Evolutionary conservation across 2,329 filamentous ascomycete species (phyloP).

Genomic region (Fusarium sp.): DNA sequence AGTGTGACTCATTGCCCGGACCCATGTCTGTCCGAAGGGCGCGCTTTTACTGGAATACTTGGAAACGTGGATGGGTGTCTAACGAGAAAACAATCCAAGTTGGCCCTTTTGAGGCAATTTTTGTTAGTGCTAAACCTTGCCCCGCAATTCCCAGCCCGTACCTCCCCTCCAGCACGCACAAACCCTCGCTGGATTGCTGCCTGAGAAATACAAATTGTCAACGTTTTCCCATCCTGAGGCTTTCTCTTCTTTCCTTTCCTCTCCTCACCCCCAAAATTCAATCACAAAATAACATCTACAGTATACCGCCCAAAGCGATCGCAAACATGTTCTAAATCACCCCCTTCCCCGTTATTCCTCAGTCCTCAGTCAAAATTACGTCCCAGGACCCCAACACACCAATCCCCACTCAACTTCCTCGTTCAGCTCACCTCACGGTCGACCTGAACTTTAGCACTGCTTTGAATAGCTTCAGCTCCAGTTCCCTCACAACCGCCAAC

Average conservation of each 20-base stretch:
- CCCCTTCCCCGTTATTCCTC: constrained; percentile 55
- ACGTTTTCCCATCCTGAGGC: constrained; percentile 46
- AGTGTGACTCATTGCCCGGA: constrained; percentile 55
- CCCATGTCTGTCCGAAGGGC: constrained; percentile 49
- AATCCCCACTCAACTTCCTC: constrained; percentile 62
- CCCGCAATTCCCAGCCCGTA: constrained; percentile 44
- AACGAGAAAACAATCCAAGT: constrained; percentile 21
- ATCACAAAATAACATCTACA: constrained; percentile 49
- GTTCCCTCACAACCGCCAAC: constrained; percentile 69
- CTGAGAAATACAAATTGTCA: constrained; percentile 62
- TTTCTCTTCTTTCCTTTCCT: constrained; percentile 52
- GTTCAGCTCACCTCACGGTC: constrained; percentile 69
- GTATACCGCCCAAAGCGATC: constrained; percentile 55
- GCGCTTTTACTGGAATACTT: constrained; percentile 40
- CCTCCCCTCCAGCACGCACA: constrained; percentile 29
- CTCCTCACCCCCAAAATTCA: constrained; percentile 52
- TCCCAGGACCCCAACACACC: constrained; percentile 58
- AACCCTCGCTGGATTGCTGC: constrained; percentile 55
- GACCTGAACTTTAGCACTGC: constrained; percentile 77
- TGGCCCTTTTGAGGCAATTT: background rate
- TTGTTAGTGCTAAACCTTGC: constrained; percentile 36
- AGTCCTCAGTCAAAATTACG: constrained; percentile 66
- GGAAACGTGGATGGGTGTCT: constrained; percentile 15
- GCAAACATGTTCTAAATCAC: constrained; percentile 72
- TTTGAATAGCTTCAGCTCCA: constrained; percentile 68